Base-by-base conservation (phyloP, 116 monocot species). In the Iris pallida region DNA sequence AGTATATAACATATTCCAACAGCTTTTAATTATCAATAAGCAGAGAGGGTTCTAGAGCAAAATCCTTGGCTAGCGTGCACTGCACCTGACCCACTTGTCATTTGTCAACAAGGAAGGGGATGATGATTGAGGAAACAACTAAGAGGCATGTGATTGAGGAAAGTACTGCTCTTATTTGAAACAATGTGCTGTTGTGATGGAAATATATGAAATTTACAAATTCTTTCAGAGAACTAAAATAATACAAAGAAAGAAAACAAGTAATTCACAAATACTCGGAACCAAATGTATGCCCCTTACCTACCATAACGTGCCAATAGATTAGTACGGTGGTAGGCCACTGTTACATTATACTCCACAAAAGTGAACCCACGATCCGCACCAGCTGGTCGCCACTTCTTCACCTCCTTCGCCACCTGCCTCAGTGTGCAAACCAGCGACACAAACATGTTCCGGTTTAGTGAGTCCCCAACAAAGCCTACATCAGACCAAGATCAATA, bases 381-480 rank as follows among this genome's bases (percentile, higher is more conserved):
- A 5, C 90, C 88, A 0, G 72, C 87, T 7, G 90, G 97, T 4
- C 97, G 81, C 88, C 85, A 92, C 69, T 98, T 98, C 71, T 57
- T 87, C 69, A 93, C 98, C n/a, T 69, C 85, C 10, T 60, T 70
- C 45, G 83, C 61, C 9, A 54, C 93, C 47, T 71, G 58, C 41
- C 60, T 85, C 68, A 98, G 78, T 71, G 79, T 86, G 69, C 98
- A 98, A 7, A 98, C 75, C 69, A 98, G 19, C 11, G 98, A 92
- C 17, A 80, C 81, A 72, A 90, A 98, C 98, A 98, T 98, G 67
- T 98, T 98, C 76, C 93, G 76, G 61, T 90, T 98, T 80, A 98
- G 63, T 15, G 98, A 98, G 66, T 98, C 98, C 66, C 98, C 98
- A 20, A 98, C 82, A 72, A 98, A 98, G 40, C 98, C 98, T 92